Evolutionary conservation across 2,329 filamentous ascomycete species (phyloP).

Genomic region (Sordariomycetes sp.): DNA sequence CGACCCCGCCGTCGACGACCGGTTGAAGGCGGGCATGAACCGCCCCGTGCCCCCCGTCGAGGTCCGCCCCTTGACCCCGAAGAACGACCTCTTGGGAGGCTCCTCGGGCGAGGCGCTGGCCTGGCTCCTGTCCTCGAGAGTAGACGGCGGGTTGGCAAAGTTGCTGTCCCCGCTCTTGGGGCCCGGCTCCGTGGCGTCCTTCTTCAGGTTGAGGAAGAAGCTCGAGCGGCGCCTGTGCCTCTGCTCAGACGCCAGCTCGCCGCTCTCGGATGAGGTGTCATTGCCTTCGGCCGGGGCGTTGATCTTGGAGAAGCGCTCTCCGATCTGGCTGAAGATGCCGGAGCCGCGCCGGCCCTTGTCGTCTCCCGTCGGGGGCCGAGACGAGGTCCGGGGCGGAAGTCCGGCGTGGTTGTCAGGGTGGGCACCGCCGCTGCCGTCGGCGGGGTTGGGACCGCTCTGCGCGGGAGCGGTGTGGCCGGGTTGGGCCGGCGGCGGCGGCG

Average conservation of each 20-base stretch:
- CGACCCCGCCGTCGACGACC: conserved; percentile 15
- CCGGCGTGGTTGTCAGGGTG: not conserved
- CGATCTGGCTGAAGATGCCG: conserved; percentile 2
- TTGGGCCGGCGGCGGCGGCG: not conserved
- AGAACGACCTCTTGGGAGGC: conserved; percentile 24
- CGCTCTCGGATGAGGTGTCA: not conserved
- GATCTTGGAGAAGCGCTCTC: not conserved
- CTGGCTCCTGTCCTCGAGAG: not conserved
- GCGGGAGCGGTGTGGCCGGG: not conserved
- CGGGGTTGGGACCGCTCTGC: not conserved
- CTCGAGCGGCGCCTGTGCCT: conserved; percentile 20
- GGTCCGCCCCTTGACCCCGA: conserved; percentile 11
- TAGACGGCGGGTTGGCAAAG: not conserved
- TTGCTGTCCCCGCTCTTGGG: not conserved
- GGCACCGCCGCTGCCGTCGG: not conserved
- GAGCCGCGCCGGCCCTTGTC: conserved; percentile 1
- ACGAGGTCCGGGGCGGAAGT: not conserved
- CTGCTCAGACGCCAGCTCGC: conserved; percentile 19
- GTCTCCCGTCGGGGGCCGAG: not conserved
- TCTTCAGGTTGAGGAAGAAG: conserved; percentile 22
- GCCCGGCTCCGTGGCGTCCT: not conserved
- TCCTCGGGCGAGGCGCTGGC: conserved; percentile 8
- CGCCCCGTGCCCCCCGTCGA: not conserved
- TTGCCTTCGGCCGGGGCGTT: not conserved
- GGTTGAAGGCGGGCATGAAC: conserved; percentile 10